Evolutionary conservation across 768 basidiomycete species (phyloP).

Genomic region (Lanmaoa rubissima): DNA sequence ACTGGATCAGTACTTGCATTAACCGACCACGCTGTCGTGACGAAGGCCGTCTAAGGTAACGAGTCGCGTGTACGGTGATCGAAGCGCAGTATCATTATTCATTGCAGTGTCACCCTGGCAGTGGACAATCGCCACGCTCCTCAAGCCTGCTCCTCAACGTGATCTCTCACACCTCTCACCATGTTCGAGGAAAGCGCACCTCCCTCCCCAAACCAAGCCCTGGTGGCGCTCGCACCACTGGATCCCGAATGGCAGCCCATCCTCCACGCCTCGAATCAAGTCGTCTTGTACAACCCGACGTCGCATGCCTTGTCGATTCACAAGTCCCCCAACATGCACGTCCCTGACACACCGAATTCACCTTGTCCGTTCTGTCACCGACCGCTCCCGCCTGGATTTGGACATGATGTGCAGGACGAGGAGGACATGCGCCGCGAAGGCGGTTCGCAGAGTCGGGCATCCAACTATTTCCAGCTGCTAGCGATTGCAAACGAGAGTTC

Average conservation of each 20-base stretch:
- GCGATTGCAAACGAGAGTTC: slow-evolving; percentile 67
- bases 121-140: neutral
- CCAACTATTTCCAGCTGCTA: slow-evolving; percentile 81
- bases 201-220: slow-evolving; percentile 32
- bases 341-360: slow-evolving; percentile 26
- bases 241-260: slow-evolving; percentile 70
- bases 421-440: slow-evolving; percentile 37
- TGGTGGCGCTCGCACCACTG: slow-evolving; percentile 24
- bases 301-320: slow-evolving; percentile 79
- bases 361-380: slow-evolving; percentile 78
- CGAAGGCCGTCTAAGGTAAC: neutral
- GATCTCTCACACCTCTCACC: neutral
- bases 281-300: slow-evolving; percentile 83
- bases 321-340: slow-evolving; percentile 25
- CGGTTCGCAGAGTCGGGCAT: slow-evolving; percentile 51
- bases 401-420: slow-evolving; percentile 20
- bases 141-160: neutral
- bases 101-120: neutral
- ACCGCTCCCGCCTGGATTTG: slow-evolving; percentile 48
- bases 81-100: neutral
- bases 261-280: slow-evolving; percentile 78
- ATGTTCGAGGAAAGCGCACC: slow-evolving; percentile 34
- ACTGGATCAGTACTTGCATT: neutral
- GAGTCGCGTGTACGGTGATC: slow-evolving; percentile 2
- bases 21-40: neutral